Conservation (phyloP, 371 early-diverging fungal species). For the Thermomucor indicae-seudaticae region DNA sequence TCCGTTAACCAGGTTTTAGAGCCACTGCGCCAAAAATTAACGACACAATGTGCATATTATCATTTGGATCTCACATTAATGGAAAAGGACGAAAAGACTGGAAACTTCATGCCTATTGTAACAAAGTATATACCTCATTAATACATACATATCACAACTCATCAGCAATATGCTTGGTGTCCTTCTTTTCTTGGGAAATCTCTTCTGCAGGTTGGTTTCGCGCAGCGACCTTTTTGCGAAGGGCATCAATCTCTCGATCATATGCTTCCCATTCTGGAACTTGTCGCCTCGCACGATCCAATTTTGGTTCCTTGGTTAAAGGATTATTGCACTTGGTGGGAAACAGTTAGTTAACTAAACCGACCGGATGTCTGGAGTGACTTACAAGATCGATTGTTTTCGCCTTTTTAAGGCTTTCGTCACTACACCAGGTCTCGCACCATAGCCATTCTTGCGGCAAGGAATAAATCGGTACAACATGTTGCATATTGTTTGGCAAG, state of each 20-base stretch:
- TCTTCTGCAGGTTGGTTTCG: neutral
- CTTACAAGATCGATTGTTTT: conserved; percentile 94
- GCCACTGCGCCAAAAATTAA: too few relatives aligned
- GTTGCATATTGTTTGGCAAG: conserved; percentile 94
- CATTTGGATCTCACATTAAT: neutral
- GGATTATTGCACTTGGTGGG: conserved; percentile 88
- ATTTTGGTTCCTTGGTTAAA: conserved; percentile 93
- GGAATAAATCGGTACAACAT: conserved; percentile 85
- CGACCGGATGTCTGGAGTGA: neutral
- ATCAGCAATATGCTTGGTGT: conserved; percentile 1
- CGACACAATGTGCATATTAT: too few relatives aligned
- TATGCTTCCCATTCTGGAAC: conserved; percentile 90
- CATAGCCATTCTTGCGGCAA: conserved; percentile 95
- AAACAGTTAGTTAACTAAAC: neutral
- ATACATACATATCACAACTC: neutral
- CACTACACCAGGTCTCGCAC: conserved; percentile 98
- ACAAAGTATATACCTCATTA: neutral
- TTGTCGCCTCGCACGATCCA: conserved; percentile 87
- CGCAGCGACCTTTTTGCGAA: conserved; percentile 21
- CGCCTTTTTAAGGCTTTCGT: conserved; percentile 73
- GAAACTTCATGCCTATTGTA: neutral
- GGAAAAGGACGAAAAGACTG: neutral
- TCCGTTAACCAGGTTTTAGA: too few relatives aligned
- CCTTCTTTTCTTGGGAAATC: neutral
- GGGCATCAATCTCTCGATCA: conserved; percentile 61